These are phyloP conservation scores for Boletellus ananas DNA, from an alignment of 768 basidiomycete species.

Conservation along the genomic window DNA sequence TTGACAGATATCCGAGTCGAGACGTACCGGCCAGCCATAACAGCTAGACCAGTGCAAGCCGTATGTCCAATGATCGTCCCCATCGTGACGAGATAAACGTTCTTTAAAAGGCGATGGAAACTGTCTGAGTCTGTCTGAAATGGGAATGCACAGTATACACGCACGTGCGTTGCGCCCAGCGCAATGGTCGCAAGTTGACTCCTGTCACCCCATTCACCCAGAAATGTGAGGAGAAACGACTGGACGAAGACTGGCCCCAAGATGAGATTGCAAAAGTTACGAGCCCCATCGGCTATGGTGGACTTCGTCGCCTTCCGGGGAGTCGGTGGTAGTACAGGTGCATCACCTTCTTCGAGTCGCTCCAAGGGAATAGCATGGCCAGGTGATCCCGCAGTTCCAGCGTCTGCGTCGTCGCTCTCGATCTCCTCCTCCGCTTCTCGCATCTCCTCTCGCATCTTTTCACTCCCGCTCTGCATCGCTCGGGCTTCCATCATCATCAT, in stretches of 20 bases:
- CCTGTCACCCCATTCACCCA: constrained; percentile 99
- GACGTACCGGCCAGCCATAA: constrained; percentile 89
- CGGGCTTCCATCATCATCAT: constrained; percentile 87
- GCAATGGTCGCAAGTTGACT: constrained; percentile 98
- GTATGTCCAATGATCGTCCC: constrained; percentile 90
- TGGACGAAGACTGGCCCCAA: constrained; percentile 95
- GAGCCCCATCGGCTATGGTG: constrained; percentile 53
- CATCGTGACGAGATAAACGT: constrained; percentile 84
- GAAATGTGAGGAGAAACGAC: constrained; percentile 89
- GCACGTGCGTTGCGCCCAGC: constrained; percentile 89
- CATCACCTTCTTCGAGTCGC: constrained; percentile 69
- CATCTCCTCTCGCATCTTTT: constrained; percentile 92
- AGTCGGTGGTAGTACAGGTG: constrained; percentile 8
- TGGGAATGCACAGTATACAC: constrained; percentile 21
- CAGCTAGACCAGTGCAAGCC: constrained; percentile 83
- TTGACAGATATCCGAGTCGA: constrained; percentile 95
- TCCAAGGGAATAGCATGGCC: constrained; percentile 60
- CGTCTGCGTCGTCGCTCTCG: constrained; percentile 65
- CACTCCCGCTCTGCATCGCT: constrained; percentile 71
- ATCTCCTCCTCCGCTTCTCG: constrained; percentile 95
- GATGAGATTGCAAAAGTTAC: constrained; percentile 79
- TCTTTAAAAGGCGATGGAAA: constrained; percentile 44
- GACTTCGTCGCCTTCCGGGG: constrained; percentile 18
- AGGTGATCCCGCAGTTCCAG: constrained; percentile 28
- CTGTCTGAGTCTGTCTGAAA: constrained; percentile 4